Conservation (phyloP, 2,329 filamentous ascomycete genomes). For the Neofusicoccum kwambonambiense region DNA sequence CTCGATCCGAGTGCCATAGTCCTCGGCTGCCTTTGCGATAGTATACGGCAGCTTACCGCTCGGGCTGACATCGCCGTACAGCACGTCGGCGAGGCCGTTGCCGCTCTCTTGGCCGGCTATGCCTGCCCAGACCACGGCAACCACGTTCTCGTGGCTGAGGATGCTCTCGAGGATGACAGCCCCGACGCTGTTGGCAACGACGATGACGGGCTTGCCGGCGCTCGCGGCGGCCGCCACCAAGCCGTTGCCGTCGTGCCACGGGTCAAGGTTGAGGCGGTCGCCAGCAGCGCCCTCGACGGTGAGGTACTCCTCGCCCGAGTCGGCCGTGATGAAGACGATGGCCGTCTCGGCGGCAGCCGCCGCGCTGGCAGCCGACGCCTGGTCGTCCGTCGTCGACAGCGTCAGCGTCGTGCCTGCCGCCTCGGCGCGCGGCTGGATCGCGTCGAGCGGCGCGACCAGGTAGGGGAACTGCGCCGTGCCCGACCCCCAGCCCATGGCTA, state of each 20-base stretch:
- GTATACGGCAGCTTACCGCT: slow-evolving; percentile 59
- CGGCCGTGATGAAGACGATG: slow-evolving; percentile 50
- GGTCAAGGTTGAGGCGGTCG: slow-evolving; percentile 49
- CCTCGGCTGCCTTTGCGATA: slow-evolving; percentile 33
- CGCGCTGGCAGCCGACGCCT: slow-evolving; percentile 36
- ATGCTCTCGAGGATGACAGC: slow-evolving; percentile 37
- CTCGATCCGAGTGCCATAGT: slow-evolving; percentile 32
- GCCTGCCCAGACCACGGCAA: slow-evolving; percentile 41
- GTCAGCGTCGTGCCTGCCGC: slow-evolving; percentile 39
- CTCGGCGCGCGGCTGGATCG: slow-evolving; percentile 39
- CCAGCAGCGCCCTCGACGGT: slow-evolving; percentile 46
- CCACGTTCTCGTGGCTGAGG: slow-evolving; percentile 37
- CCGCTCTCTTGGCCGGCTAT: slow-evolving; percentile 46
- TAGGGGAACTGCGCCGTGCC: slow-evolving; percentile 52
- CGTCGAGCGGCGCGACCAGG: slow-evolving; percentile 45
- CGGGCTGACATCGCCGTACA: slow-evolving; percentile 73
- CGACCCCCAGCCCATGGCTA: slow-evolving; percentile 69
- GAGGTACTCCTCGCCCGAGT: slow-evolving; percentile 51
- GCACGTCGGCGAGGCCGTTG: slow-evolving; percentile 48
- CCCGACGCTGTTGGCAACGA: slow-evolving; percentile 40
- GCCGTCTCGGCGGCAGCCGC: slow-evolving; percentile 37
- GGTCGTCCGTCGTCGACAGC: slow-evolving; percentile 40
- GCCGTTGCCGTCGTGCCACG: slow-evolving; percentile 46
- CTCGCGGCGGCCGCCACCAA: slow-evolving; percentile 39
- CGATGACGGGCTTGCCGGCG: slow-evolving; percentile 38